Evolutionary conservation across 352 stramenopile species (phyloP).

Genomic region (Globisporangium polare): DNA sequence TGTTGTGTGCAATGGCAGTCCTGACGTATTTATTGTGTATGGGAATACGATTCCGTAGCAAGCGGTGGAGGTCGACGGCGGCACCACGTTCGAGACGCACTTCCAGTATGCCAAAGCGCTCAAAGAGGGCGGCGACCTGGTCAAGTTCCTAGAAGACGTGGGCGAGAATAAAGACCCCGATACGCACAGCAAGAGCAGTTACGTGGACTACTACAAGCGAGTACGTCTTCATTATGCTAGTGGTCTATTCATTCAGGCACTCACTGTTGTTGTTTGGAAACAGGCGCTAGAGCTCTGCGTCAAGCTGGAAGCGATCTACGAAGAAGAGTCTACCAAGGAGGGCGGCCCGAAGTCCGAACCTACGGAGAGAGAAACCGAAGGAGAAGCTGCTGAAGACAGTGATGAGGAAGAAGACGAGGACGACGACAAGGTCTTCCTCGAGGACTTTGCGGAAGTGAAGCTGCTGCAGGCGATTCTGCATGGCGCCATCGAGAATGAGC

Average conservation of each 20-base stretch:
- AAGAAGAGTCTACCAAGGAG: slow-evolving; percentile 19
- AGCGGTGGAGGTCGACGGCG: slow-evolving; percentile 76
- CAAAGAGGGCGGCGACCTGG: slow-evolving; percentile 61
- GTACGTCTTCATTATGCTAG: neutral
- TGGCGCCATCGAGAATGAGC: slow-evolving; percentile 33
- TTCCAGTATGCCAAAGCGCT: slow-evolving; percentile 82
- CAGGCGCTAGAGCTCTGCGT: slow-evolving; percentile 25
- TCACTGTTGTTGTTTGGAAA: slow-evolving; percentile 5
- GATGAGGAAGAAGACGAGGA: slow-evolving; percentile 26
- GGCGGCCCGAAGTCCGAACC: neutral
- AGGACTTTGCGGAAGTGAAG: slow-evolving; percentile 51
- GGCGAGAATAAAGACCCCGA: slow-evolving; percentile 7
- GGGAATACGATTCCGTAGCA: slow-evolving; percentile 20
- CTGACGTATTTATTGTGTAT: neutral
- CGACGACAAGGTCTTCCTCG: slow-evolving; percentile 39
- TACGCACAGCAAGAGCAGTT: neutral
- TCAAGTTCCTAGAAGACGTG: slow-evolving; percentile 44
- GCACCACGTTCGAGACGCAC: slow-evolving; percentile 75
- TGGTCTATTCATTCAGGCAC: neutral
- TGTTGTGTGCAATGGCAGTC: neutral
- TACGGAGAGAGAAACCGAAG: neutral
- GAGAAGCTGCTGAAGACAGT: slow-evolving; percentile 2
- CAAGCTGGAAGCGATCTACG: slow-evolving; percentile 38
- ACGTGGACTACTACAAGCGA: slow-evolving; percentile 18
- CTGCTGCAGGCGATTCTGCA: slow-evolving; percentile 64